These are phyloP conservation scores for Phytophthora capsici DNA, from an alignment of 352 stramenopile species.

Conservation along the genomic window DNA sequence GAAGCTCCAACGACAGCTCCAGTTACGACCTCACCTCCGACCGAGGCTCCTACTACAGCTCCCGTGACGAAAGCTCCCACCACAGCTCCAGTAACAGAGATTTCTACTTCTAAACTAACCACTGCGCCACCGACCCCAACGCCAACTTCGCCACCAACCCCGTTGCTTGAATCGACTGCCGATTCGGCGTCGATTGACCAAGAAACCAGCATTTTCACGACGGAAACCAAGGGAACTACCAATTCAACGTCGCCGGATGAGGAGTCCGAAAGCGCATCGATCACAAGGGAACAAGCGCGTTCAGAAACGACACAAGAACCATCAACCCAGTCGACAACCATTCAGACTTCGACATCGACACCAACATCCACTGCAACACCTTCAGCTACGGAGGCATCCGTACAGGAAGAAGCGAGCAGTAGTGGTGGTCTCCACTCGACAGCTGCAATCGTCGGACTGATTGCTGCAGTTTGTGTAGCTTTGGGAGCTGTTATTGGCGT, in stretches of 20 bases:
- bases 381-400: slow-evolving; percentile 16
- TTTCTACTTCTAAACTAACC: background rate
- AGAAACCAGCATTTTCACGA: background rate
- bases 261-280: background rate
- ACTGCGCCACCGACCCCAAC: background rate
- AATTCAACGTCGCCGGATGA: slow-evolving; percentile 8
- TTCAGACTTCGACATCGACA: slow-evolving; percentile 6
- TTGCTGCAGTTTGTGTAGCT: slow-evolving; percentile 27
- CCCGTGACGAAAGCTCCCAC: slow-evolving; percentile 7
- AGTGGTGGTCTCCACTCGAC: slow-evolving; percentile 18
- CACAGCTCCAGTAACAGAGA: background rate
- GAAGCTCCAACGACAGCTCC: slow-evolving; percentile 4
- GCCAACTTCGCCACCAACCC: slow-evolving; percentile 1
- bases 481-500: slow-evolving; percentile 22
- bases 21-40: background rate
- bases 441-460: slow-evolving; percentile 16
- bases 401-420: slow-evolving; percentile 26
- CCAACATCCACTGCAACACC: slow-evolving; percentile 13
- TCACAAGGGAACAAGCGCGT: slow-evolving; percentile 5
- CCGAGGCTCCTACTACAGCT: background rate
- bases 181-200: slow-evolving; percentile 1
- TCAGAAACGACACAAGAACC: slow-evolving; percentile 7
- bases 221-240: background rate
- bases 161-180: background rate
- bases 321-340: slow-evolving; percentile 1